Evolutionary conservation across 192 early-diverging fungal genomes (phyloP), one percentile per base, ranked within the genome.

Genomic region (Funneliformis mosseae): DNA sequence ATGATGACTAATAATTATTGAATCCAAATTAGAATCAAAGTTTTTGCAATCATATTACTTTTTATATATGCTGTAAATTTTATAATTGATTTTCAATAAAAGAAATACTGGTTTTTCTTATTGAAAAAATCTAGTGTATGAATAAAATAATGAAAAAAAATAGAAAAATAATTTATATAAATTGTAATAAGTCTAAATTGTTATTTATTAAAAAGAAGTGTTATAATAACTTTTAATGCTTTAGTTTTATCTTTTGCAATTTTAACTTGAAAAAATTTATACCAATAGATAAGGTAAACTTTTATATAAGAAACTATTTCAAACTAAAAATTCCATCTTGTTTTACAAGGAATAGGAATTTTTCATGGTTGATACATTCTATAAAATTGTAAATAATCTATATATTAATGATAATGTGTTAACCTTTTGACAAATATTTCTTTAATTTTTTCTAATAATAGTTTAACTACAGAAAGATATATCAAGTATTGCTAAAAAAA

Each of bases 271-370:
- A 69, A 69, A 69, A 69, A 69, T 69, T 41, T 33, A 69, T 38
- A 14, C 67, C 67, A 69, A 69, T 69, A 69, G 6, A 39, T 0
- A 69, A 69, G 27, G 39, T 69, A 10, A 69, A 41, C 67, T 38
- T 69, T 69, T 33, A 33, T 41, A 69, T 69, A 69, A 69, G 0
- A 2, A 33, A 33, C 33, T 3, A 33, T 33, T 33, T 33, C 33
- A 69, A 69, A 69, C 67, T 33, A 69, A 39, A 33, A 69, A 69
- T 69, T 69, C 28, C 67, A 69, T 41, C 10, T 7, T 69, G 67
- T 69, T 69, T 69, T 69, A 41, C 39, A 39, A 62, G 67, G 39
- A 69, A 69, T 38, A 69, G 67, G 67, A 14, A 38, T 28, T 41
- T 69, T 69, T 28, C 67, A 1, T 69, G 67, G 39, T 39, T 69